Evolutionary conservation across 495 filamentous ascomycete species (phyloP), one percentile per base, ranked within the genome.

Genomic region (Xanthoparmelia taractica): DNA sequence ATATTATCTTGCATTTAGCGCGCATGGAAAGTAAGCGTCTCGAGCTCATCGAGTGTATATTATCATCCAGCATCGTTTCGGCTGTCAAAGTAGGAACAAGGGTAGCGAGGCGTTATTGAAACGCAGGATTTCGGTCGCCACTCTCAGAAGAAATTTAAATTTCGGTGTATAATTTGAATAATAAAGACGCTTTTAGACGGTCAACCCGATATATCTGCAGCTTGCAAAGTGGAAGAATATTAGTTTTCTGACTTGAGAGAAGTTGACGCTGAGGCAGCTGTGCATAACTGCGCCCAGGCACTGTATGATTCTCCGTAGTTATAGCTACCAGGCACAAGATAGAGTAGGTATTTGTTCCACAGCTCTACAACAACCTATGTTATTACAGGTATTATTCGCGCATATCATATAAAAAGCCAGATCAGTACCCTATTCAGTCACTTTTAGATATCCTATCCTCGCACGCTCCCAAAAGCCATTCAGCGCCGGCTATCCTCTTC

Each of bases 1-100:
- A 31, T 58, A 50, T 45, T 58, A 60, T 59, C 38, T 62, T 60
- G 64, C 61, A 65, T 67, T 67, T 68, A 68, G 66, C 66, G 67
- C 40, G 67, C 67, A 63, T 65, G 29, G 20, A 58, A 63, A 63
- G 59, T 34, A 47, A 65, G 48, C 48, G 23, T 61, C 47, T 33
- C 36, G 37, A 48, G 25, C 64, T 52, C 31, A 59, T 37, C 27
- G 27, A 64, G 31, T 59, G 61, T 57, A 58, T 37, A 47, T 31
- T 65, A 65, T 52, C 25, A 13, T 4, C 45, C n/a, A 18, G 18
- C 25, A 52, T 17, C 48, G 10, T 17, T 17, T 27, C 38, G 37
- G 36, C 15, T 65, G 25, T 43, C 13, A 48, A 10, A 27, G 13
- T 54, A 27, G 59, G 40, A 47, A 59, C 34, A 40, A 29, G 54